Evolutionary conservation across 2,329 filamentous ascomycete genomes (phyloP).

Genomic region (Monosporascus sp.): DNA sequence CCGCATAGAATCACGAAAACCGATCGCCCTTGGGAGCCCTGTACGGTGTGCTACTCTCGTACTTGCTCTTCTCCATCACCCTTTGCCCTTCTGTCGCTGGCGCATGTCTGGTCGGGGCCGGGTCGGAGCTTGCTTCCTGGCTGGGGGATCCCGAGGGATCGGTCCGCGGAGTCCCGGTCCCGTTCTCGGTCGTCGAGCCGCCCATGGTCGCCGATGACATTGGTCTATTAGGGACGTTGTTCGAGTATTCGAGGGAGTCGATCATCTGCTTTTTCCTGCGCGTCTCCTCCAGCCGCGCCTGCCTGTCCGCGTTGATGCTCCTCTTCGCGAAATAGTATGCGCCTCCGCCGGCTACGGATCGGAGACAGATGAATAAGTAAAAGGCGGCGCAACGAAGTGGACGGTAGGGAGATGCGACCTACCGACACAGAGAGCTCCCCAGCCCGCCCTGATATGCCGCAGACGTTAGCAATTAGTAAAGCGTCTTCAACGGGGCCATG

Average conservation of each 20-base stretch:
- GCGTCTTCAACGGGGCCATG: not conserved
- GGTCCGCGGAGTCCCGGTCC: slow-evolving; percentile 48
- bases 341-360: slow-evolving; percentile 67
- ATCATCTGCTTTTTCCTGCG: slow-evolving; percentile 58
- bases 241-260: slow-evolving; percentile 47
- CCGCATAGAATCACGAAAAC: slow-evolving; percentile 53
- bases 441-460: slow-evolving; percentile 66
- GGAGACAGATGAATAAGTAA: slow-evolving; percentile 7
- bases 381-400: slow-evolving; percentile 1
- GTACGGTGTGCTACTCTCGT: slow-evolving; percentile 74
- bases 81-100: slow-evolving; percentile 64
- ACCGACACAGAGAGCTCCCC: slow-evolving; percentile 85
- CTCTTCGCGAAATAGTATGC: slow-evolving; percentile 96
- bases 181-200: slow-evolving; percentile 26
- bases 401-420: slow-evolving; percentile 27
- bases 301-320: slow-evolving; percentile 86
- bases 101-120: slow-evolving; percentile 79
- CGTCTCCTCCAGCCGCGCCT: slow-evolving; percentile 62
- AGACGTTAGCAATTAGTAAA: not conserved
- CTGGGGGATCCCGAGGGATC: slow-evolving; percentile 59
- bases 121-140: slow-evolving; percentile 68
- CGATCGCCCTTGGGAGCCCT: slow-evolving; percentile 78
- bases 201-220: slow-evolving; percentile 31
- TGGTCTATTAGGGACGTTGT: slow-evolving; percentile 30
- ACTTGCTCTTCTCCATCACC: slow-evolving; percentile 78